Evolutionary conservation across 1,284 basidiomycete species (phyloP).

Genomic region (Marasmius tenuissimus): DNA sequence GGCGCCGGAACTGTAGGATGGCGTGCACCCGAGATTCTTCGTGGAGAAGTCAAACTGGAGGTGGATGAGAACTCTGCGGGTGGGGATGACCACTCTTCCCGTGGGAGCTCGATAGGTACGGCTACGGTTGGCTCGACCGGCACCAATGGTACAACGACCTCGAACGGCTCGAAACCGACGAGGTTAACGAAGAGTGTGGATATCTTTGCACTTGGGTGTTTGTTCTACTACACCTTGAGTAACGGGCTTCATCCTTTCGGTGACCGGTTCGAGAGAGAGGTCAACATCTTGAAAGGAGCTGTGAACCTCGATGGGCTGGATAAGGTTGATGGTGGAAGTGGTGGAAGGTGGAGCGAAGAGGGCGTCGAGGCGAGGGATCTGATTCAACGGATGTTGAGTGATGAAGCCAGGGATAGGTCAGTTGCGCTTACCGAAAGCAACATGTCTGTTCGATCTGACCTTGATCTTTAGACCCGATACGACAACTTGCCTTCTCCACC

Average conservation of each 20-base stretch:
- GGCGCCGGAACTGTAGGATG: slow-evolving; percentile 92
- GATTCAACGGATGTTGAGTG: slow-evolving; percentile 74
- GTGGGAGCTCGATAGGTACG: slow-evolving; percentile 57
- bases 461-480: slow-evolving; percentile 77
- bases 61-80: slow-evolving; percentile 45
- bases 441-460: background rate
- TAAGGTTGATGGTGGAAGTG: slow-evolving; percentile 14
- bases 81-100: slow-evolving; percentile 65
- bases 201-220: slow-evolving; percentile 90
- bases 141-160: slow-evolving; percentile 23
- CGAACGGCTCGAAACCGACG: slow-evolving; percentile 47
- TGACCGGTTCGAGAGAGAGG: slow-evolving; percentile 87
- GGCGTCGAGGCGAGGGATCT: slow-evolving; percentile 83
- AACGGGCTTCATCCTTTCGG: slow-evolving; percentile 90
- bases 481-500: slow-evolving; percentile 83
- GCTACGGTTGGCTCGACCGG: slow-evolving; percentile 24
- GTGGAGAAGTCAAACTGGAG: slow-evolving; percentile 89
- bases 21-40: slow-evolving; percentile 91
- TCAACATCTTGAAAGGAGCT: slow-evolving; percentile 84
- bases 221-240: slow-evolving; percentile 91
- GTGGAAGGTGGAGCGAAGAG: slow-evolving; percentile 75
- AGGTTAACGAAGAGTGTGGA: slow-evolving; percentile 91
- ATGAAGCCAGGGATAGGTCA: slow-evolving; percentile 72
- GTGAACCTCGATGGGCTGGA: slow-evolving; percentile 72
- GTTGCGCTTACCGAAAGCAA: slow-evolving; percentile 24